Evolutionary conservation across 2,329 filamentous ascomycete species (phyloP).

Genomic region (Colletotrichum australisinense): DNA sequence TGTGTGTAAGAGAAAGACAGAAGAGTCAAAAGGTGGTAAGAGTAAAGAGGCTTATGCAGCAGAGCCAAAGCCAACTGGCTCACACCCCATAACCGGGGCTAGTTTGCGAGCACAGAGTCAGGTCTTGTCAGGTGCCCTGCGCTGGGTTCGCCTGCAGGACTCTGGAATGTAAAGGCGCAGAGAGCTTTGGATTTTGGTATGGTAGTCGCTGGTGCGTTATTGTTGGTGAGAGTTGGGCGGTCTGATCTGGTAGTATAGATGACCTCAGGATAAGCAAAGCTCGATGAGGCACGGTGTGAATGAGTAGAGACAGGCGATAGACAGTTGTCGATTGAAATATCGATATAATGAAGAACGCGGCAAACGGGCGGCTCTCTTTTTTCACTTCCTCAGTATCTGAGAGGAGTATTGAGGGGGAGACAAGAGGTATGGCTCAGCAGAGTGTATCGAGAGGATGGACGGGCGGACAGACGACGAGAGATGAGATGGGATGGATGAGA

Average conservation of each 20-base stretch:
- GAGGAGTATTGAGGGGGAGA: not conserved
- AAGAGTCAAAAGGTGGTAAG: not conserved
- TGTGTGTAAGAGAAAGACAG: not conserved
- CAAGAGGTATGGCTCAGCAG: not conserved
- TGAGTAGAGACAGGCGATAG: not conserved
- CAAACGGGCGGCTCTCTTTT: not conserved
- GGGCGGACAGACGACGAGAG: constrained; percentile 1
- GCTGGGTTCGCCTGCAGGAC: constrained; percentile 32
- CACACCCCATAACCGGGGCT: constrained; percentile 31
- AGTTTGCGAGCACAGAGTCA: constrained; percentile 37
- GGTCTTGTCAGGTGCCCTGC: constrained; percentile 31
- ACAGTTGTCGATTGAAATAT: not conserved
- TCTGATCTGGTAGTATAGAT: not conserved
- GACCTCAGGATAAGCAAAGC: not conserved
- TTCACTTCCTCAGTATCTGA: not conserved
- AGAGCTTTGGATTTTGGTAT: constrained; percentile 24
- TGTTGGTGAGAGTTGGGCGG: not conserved
- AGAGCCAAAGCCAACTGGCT: constrained; percentile 24
- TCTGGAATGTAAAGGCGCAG: constrained; percentile 22
- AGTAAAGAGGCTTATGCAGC: constrained; percentile 32
- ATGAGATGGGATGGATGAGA: constrained; percentile 24
- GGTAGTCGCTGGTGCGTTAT: not conserved
- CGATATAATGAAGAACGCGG: not conserved
- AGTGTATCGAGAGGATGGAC: not conserved
- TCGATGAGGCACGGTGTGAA: not conserved